Evolutionary conservation across 2,329 filamentous ascomycete genomes (phyloP).

Genomic region (Grosmannia clavigera): DNA sequence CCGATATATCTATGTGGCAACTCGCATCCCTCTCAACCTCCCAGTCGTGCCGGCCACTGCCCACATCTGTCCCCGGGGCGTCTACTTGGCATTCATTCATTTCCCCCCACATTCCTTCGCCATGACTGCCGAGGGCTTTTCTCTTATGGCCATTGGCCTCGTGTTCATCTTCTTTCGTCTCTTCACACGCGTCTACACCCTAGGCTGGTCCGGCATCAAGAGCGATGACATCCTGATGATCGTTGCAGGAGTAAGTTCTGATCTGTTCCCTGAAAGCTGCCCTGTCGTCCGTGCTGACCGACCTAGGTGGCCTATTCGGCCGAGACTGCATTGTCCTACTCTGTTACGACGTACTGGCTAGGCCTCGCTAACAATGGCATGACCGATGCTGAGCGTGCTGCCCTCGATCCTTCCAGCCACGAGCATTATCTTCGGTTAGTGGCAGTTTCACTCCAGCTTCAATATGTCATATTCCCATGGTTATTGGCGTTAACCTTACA

Average conservation of each 20-base stretch:
- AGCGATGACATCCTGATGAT: constrained; percentile 48
- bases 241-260: constrained; percentile 33
- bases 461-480: neutral
- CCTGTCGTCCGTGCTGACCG: neutral
- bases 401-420: constrained; percentile 16
- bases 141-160: constrained; percentile 37
- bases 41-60: neutral
- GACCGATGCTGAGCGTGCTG: constrained; percentile 17
- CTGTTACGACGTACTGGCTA: constrained; percentile 16
- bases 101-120: neutral
- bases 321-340: constrained; percentile 19
- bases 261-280: too few relatives aligned
- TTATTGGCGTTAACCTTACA: neutral
- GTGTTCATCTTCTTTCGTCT: constrained; percentile 37
- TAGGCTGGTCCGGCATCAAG: constrained; percentile 37
- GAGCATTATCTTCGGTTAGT: constrained; percentile 18
- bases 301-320: constrained; percentile 9
- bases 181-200: constrained; percentile 32
- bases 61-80: neutral
- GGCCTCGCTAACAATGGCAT: constrained; percentile 23
- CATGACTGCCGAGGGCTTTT: constrained; percentile 28
- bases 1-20: neutral
- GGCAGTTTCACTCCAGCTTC: neutral
- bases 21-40: neutral
- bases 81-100: neutral